Percentiles rank a stretch among this genome's conserved stretches.
Conservation (phyloP, 164 flowering plant species). For the Euptelea pleiosperma region DNA sequence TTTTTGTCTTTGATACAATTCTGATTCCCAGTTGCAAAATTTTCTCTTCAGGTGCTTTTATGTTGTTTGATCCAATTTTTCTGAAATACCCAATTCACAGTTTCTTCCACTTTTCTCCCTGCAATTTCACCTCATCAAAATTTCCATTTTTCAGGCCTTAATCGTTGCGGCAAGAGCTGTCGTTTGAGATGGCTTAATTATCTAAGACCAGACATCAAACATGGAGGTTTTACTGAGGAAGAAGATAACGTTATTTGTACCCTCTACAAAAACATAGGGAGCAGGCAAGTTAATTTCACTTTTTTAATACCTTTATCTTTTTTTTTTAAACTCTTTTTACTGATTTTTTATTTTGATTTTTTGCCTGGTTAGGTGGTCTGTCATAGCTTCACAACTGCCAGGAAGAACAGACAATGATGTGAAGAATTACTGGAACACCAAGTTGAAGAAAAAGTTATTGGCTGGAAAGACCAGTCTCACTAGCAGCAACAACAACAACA, state of each 20-base stretch:
- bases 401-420: constrained; percentile 86
- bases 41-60: neutral
- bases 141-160: constrained; percentile 42
- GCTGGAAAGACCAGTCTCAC: constrained; percentile 11
- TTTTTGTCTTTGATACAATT: neutral
- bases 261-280: constrained; percentile 54
- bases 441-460: constrained; percentile 60
- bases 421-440: constrained; percentile 82
- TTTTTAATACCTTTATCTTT: neutral
- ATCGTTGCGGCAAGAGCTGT: constrained; percentile 79
- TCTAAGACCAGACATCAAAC: constrained; percentile 73
- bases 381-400: constrained; percentile 60
- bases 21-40: neutral
- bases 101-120: neutral
- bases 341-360: neutral
- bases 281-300: constrained; percentile 37
- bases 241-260: constrained; percentile 48
- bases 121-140: neutral
- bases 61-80: neutral
- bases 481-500: constrained; percentile 6
- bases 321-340: neutral
- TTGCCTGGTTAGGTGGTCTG: constrained; percentile 54
- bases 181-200: constrained; percentile 77
- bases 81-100: neutral
- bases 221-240: constrained; percentile 66